Evolutionary conservation across 176 grass and related monocot species (phyloP), one percentile per base, ranked within the genome.

Genomic region (Eragrostis curvula): DNA sequence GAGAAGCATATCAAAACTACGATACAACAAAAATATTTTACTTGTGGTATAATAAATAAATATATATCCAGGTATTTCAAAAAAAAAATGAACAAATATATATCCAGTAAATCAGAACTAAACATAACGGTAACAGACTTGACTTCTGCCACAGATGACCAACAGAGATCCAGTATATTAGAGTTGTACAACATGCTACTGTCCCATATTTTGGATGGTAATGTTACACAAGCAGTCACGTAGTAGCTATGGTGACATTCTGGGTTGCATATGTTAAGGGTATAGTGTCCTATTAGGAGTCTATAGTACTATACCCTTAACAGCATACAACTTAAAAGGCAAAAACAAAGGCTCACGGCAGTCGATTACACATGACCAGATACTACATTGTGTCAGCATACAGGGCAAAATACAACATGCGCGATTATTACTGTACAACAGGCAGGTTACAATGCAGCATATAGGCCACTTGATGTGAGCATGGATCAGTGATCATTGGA

Each of bases 401-500:
- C 12, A 53, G 27, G 66, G 60, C 14, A 86, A 76, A 88, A 70
- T 70, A 80, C 77, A 85, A 46, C 58, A 90, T 67, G 68, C 78
- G 82, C 44, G 78, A 76, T 83, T 87, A 84, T 56, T 79, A 68
- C 84, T 83, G 53, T 93, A 87, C 88, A 89, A 43, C 20, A 79
- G 62, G 63, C 70, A 60, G 36, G 28, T 60, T 80, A 45, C 11
- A 29, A 52, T n/a, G 78, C 41, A 42, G 18, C 63, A 66, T 68
- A 48, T 68, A 48, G 68, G 30, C 24, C 27, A 55, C 73, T 69
- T 89, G 92, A 50, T 79, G 69, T 15, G 88, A 95, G 12, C 72
- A 94, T 3, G 91, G 64, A 59, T 98, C 87, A 73, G 90, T 90
- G 20, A 59, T 98, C 88, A 73, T 91, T 91, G 23, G 87, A 91